phyloP scores from a whole-genome alignment of 257 asterid species.

The Solanum clarkiae region DNA sequence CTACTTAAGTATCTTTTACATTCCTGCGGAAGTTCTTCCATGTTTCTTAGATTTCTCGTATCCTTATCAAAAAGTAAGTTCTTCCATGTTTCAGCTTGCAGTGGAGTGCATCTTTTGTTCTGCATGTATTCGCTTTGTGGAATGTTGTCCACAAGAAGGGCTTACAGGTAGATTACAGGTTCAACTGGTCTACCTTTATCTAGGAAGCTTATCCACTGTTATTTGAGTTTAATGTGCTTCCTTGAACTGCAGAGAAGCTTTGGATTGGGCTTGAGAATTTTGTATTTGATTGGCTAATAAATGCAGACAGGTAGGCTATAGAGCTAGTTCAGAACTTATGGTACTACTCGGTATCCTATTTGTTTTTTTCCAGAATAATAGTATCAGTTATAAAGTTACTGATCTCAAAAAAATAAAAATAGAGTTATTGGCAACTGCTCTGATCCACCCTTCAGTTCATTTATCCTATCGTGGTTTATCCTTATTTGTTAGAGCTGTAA shows the following conservation, averaged over 20 bases:
- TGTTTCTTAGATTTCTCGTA: neutral
- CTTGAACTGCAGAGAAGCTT: slow-evolving; percentile 61
- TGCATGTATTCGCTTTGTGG: slow-evolving; percentile 97
- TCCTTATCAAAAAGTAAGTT: neutral
- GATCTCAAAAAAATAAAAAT: too few relatives aligned
- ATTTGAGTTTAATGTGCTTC: slow-evolving; percentile 6
- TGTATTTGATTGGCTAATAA: slow-evolving; percentile 97
- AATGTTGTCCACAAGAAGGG: slow-evolving; percentile 99
- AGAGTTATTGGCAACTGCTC: neutral
- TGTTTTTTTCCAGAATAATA: neutral
- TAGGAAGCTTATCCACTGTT: neutral
- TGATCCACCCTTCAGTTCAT: neutral
- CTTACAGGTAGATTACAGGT: slow-evolving; percentile 64
- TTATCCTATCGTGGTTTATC: neutral
- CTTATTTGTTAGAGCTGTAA: neutral
- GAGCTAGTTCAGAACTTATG: slow-evolving; percentile 5
- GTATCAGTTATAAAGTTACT: neutral
- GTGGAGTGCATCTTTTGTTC: slow-evolving; percentile 99
- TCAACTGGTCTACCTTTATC: neutral
- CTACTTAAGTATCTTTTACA: neutral
- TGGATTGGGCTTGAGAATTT: slow-evolving; percentile 98
- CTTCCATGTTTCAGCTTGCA: slow-evolving; percentile 57
- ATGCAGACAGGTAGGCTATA: slow-evolving; percentile 81
- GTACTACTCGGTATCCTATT: neutral
- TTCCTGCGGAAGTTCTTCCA: neutral